Conservation (phyloP, 2,329 filamentous ascomycete species). For the Neofusicoccum ribis region DNA sequence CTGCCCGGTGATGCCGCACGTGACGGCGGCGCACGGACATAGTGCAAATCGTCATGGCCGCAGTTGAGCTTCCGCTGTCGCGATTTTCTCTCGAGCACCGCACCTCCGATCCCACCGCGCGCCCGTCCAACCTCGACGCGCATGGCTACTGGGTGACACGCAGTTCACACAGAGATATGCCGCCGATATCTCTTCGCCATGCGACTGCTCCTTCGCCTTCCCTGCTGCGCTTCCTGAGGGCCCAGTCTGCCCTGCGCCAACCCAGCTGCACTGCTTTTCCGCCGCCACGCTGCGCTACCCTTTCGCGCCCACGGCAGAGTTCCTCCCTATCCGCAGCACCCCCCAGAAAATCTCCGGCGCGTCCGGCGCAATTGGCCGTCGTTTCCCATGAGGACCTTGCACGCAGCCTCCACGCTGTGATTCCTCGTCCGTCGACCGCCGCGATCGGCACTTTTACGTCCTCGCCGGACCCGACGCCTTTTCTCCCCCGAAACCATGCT, state of each 20-base stretch:
- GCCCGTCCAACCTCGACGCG: slow-evolving; percentile 4
- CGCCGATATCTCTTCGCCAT: slow-evolving; percentile 33
- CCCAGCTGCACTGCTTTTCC: neutral
- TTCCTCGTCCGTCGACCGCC: neutral
- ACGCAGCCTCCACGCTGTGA: neutral
- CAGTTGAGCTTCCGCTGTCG: neutral
- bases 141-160: neutral
- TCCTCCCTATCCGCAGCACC: neutral
- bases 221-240: slow-evolving; percentile 39
- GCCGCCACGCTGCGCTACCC: neutral
- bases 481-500: neutral
- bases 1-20: neutral
- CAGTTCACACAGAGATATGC: slow-evolving; percentile 33
- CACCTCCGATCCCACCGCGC: neutral
- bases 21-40: slow-evolving; percentile 1
- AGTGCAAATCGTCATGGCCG: neutral
- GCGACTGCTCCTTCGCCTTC: slow-evolving; percentile 36
- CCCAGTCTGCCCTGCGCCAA: slow-evolving; percentile 27
- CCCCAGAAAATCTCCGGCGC: neutral
- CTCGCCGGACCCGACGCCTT: neutral
- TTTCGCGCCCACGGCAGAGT: neutral
- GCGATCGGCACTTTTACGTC: neutral
- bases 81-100: slow-evolving; percentile 7
- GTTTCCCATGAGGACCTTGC: neutral
- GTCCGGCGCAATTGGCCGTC: neutral